Percentiles rank a stretch among this genome's conserved stretches.
Evolutionary conservation across 2,329 filamentous ascomycete genomes (phyloP).

Genomic region (Neopestalotiopsis clavispora): DNA sequence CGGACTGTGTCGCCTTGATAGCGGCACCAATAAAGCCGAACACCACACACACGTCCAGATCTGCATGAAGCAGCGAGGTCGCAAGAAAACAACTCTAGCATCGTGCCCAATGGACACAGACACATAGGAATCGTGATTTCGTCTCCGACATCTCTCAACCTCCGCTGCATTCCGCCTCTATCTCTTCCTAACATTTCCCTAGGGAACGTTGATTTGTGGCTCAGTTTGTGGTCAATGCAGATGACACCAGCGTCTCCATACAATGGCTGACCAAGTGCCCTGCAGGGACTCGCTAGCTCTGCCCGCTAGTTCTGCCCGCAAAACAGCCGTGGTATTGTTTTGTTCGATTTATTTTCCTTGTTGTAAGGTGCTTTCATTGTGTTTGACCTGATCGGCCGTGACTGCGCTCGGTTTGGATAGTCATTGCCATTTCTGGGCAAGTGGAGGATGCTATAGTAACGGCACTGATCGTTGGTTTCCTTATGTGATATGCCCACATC

Average conservation of each 20-base stretch:
- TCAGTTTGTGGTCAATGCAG: background rate
- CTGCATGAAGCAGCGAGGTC: background rate
- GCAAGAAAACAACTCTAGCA: background rate
- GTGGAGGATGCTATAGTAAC: background rate
- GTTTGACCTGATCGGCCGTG: background rate
- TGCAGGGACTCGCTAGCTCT: background rate
- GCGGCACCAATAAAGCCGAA: background rate
- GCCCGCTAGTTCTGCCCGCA: background rate
- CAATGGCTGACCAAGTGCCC: background rate
- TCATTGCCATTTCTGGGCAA: background rate
- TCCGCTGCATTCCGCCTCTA: too few relatives aligned
- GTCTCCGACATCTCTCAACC: too few relatives aligned
- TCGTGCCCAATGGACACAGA: background rate
- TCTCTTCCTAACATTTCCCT: too few relatives aligned
- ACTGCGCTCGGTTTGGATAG: background rate
- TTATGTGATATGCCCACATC: background rate
- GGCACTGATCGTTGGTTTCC: background rate
- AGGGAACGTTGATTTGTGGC: background rate
- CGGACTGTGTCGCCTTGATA: background rate
- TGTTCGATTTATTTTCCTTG: background rate
- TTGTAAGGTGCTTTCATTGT: background rate
- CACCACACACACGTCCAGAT: background rate
- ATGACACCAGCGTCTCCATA: background rate
- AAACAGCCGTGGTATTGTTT: background rate
- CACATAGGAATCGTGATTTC: background rate